phyloP scores from a whole-genome alignment of 2,329 filamentous ascomycete genomes.

The Coniochaeta sp. region DNA sequence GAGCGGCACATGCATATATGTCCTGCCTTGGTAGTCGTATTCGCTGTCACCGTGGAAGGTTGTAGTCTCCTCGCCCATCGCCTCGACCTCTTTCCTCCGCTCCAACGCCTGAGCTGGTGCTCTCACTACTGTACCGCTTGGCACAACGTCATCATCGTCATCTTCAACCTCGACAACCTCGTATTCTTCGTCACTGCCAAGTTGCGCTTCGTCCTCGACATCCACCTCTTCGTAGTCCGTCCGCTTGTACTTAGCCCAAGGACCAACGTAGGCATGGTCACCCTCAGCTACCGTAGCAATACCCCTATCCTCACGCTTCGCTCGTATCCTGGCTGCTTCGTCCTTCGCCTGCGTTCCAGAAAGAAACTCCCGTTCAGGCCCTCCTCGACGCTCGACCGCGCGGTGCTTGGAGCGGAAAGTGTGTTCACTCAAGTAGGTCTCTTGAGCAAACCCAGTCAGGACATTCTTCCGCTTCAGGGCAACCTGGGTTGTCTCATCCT shows the following conservation, averaged over 20 bases:
- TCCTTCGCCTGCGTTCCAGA: conserved; percentile 57
- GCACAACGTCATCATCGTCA: conserved; percentile 56
- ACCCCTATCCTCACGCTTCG: conserved; percentile 79
- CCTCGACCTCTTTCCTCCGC: conserved; percentile 50
- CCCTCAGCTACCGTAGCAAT: conserved; percentile 79
- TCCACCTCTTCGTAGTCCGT: conserved; percentile 67
- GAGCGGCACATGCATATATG: conserved; percentile 95
- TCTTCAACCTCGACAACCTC: conserved; percentile 72
- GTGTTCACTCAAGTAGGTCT: conserved; percentile 83
- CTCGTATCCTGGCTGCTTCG: conserved; percentile 56
- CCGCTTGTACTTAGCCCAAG: conserved; percentile 80
- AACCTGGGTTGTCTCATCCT: conserved; percentile 42
- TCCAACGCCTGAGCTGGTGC: conserved; percentile 47
- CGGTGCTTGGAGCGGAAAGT: conserved; percentile 85
- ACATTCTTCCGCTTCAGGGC: conserved; percentile 70
- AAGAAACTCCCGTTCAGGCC: conserved; percentile 48
- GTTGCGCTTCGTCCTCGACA: conserved; percentile 61
- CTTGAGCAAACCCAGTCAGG: conserved; percentile 78
- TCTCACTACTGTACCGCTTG: conserved; percentile 53
- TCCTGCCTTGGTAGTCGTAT: conserved; percentile 89
- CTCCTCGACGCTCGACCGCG: conserved; percentile 63
- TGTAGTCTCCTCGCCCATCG: conserved; percentile 66
- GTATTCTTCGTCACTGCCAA: conserved; percentile 73
- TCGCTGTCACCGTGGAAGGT: conserved; percentile 78
- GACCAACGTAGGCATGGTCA: conserved; percentile 81